Evolutionary conservation across 2,329 filamentous ascomycete genomes (phyloP).

Genomic region (Xylariaceae sp.): DNA sequence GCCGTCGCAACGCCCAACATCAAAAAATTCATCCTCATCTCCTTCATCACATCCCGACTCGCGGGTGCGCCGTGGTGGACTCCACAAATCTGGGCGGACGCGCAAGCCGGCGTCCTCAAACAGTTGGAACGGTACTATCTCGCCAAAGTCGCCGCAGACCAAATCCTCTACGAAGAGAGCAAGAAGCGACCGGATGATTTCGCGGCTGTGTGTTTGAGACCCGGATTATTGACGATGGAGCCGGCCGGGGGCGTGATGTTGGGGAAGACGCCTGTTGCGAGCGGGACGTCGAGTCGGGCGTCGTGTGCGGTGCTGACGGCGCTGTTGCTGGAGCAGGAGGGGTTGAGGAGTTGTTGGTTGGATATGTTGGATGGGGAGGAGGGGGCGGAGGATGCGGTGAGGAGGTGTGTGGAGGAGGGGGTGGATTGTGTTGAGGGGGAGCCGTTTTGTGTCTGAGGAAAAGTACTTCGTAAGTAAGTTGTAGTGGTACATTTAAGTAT

Average conservation of each 20-base stretch:
- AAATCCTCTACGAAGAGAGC: conserved; percentile 47
- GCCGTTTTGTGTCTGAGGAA: conserved; percentile 33
- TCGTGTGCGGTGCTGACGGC: conserved; percentile 56
- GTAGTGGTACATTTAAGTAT: background rate
- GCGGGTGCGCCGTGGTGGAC: conserved; percentile 50
- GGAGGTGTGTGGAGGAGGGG: conserved; percentile 44
- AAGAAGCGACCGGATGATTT: conserved; percentile 38
- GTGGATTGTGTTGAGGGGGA: conserved; percentile 52
- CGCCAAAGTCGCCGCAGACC: conserved; percentile 57
- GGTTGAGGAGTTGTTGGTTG: conserved; percentile 47
- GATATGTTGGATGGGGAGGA: conserved; percentile 52
- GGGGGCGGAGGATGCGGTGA: conserved; percentile 43
- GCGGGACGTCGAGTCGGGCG: conserved; percentile 46
- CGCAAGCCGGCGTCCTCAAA: conserved; percentile 37
- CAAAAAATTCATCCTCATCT: conserved; percentile 60
- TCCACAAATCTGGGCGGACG: conserved; percentile 42
- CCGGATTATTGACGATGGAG: conserved; percentile 46
- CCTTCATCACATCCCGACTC: conserved; percentile 53
- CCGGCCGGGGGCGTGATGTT: conserved; percentile 44
- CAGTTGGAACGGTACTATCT: conserved; percentile 50
- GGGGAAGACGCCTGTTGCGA: conserved; percentile 39
- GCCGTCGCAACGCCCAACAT: conserved; percentile 49
- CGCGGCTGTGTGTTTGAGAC: conserved; percentile 49
- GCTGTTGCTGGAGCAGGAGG: conserved; percentile 47
- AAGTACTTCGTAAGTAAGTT: background rate